Percentiles rank a stretch among this genome's conserved stretches.
phyloP scores from a whole-genome alignment of 78 protist species.

The Cyanophora paradoxa region DNA sequence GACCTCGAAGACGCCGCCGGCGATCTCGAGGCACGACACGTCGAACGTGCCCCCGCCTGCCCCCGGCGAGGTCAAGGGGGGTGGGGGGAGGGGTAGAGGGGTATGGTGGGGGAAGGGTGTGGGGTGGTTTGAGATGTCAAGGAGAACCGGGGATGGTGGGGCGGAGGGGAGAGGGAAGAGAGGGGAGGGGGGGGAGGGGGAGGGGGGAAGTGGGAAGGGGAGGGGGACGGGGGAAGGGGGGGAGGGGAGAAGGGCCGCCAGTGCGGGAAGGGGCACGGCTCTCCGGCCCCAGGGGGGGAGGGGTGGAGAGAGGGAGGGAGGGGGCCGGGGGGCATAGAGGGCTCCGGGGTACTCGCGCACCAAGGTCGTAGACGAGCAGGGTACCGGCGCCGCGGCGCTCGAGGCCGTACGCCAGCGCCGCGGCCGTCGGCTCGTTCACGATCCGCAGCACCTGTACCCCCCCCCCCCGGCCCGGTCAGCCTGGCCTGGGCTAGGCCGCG shows the following conservation, averaged over 20 bases:
- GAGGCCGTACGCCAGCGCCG: conserved; percentile 45
- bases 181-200: neutral
- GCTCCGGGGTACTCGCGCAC: neutral
- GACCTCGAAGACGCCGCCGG: conserved; percentile 71
- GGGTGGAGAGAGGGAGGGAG: neutral
- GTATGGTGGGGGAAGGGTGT: too few species aligned
- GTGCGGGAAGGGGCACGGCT: neutral
- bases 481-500: neutral
- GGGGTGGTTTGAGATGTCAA: neutral
- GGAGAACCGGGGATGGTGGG: neutral
- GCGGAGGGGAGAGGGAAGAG: neutral
- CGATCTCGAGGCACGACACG: conserved; percentile 70
- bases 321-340: neutral
- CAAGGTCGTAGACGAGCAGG: conserved; percentile 15
- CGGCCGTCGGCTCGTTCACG: conserved; percentile 51
- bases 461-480: too few species aligned
- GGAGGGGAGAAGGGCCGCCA: neutral
- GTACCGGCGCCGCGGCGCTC: neutral
- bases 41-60: conserved; percentile 92
- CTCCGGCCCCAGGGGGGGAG: too few species aligned
- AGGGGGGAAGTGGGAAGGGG: neutral
- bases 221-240: neutral
- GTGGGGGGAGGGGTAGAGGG: too few species aligned
- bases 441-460: neutral
- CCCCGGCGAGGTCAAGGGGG: too few species aligned